Evolutionary conservation across 441 rosid genomes (phyloP).

Genomic region (Macaranga tanarius): DNA sequence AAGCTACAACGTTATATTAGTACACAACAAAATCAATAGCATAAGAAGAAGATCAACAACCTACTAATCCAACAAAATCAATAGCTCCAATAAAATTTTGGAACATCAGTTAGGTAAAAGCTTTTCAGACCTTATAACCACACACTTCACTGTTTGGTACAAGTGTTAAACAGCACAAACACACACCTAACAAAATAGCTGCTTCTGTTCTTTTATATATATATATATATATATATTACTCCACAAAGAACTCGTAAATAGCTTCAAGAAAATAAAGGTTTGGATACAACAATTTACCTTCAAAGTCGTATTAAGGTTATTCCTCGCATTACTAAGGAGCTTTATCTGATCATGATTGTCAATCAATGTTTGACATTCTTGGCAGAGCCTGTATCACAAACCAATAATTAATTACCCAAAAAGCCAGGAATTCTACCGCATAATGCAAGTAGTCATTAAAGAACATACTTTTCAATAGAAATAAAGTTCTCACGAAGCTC

Average conservation of each 20-base stretch:
- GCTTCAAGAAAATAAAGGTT: background rate
- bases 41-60: background rate
- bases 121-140: background rate
- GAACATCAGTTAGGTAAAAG: background rate
- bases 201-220: too few relatives aligned
- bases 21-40: background rate
- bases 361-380: slow-evolving; percentile 94
- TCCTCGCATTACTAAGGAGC: slow-evolving; percentile 94
- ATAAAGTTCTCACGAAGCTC: slow-evolving; percentile 81
- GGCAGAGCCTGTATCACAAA: slow-evolving; percentile 67
- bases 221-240: too few relatives aligned
- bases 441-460: background rate
- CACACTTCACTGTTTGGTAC: background rate
- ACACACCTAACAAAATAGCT: background rate
- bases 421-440: background rate
- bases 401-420: slow-evolving; percentile 8
- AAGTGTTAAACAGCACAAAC: background rate
- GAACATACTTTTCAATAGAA: slow-evolving; percentile 70
- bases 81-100: background rate
- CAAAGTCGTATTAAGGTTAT: slow-evolving; percentile 83
- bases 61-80: background rate
- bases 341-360: slow-evolving; percentile 98
- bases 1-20: background rate
- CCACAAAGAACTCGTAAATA: background rate
- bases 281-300: slow-evolving; percentile 48